These are phyloP conservation scores for Epichloe brachyelytri DNA, from an alignment of 2,329 filamentous ascomycete species.

Conservation along the genomic window DNA sequence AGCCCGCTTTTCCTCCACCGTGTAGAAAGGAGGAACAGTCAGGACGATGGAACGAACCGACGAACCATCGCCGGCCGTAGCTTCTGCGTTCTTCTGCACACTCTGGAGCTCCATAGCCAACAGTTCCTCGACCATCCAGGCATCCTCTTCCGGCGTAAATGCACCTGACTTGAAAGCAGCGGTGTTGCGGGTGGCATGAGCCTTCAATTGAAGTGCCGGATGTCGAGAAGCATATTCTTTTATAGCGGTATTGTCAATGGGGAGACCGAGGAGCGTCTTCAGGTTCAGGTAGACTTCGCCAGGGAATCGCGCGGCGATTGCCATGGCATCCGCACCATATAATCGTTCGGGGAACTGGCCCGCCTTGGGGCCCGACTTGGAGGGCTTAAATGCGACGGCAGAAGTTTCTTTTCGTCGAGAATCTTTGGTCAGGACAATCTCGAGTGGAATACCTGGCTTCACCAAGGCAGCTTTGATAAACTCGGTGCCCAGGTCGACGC, in stretches of 20 bases:
- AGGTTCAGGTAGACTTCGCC: slow-evolving; percentile 91
- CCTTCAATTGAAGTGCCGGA: slow-evolving; percentile 61
- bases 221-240: slow-evolving; percentile 62
- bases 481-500: slow-evolving; percentile 88
- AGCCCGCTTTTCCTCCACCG: slow-evolving; percentile 76
- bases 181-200: slow-evolving; percentile 48
- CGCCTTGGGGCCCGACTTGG: slow-evolving; percentile 47
- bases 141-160: slow-evolving; percentile 48
- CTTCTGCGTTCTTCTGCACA: slow-evolving; percentile 78
- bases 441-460: slow-evolving; percentile 91
- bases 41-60: slow-evolving; percentile 72
- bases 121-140: slow-evolving; percentile 78
- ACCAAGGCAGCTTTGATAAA: slow-evolving; percentile 95
- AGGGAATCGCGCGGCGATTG: slow-evolving; percentile 76
- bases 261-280: slow-evolving; percentile 76
- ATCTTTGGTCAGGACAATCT: slow-evolving; percentile 96
- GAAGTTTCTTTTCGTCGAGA: slow-evolving; percentile 91
- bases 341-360: slow-evolving; percentile 72
- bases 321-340: slow-evolving; percentile 85
- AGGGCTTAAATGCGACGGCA: slow-evolving; percentile 85
- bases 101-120: slow-evolving; percentile 93
- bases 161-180: slow-evolving; percentile 69
- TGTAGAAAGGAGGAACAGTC: slow-evolving; percentile 84
- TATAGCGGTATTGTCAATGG: slow-evolving; percentile 46
- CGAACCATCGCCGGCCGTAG: slow-evolving; percentile 61